Base-by-base conservation (phyloP, 2,329 filamentous ascomycete genomes). In the Blastomyces emzantsi region DNA sequence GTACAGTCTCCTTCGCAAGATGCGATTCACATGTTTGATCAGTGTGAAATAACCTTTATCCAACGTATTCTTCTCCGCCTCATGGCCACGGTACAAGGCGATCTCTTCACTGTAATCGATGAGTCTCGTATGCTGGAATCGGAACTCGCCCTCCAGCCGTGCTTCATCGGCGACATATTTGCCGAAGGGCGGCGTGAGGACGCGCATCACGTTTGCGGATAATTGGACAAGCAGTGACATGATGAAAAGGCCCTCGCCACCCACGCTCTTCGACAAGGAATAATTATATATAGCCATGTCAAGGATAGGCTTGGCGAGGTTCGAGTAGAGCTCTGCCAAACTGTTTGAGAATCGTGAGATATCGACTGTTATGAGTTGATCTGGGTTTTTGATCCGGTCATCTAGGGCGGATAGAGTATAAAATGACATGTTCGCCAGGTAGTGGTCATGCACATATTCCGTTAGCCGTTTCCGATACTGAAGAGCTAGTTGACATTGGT, bases 31-130 rank as follows among this genome's bases (percentile, higher is more conserved):
- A 77, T 99, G 94, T 78, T 97, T 97, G 80, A 99, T 99, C 47
- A 99, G 82, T 1, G 94, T 99, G 73, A 99, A 99, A 77, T 99
- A 99, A 19, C 94, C 93, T 79, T 97, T 97, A 77, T 99, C 94
- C 62, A 99, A 81, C 0, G 90, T 95, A 74, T 97, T 91, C 75
- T 97, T 97, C 76, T 99, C 94, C 13, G 90, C 92, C 70, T 93
- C 89, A 70, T 97, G 92, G 30, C 94, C 94, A 57, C 87, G 85
- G 72, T 97, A 97, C 9, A 99, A 80, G 1, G 94, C 94, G 4
- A 99, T 85, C 75, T 99, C 94, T 74, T 99, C 94, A 73, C 89
- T 91, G 74, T 97, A 93, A 75, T 99, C 93, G 71, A 99, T 97
- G 56, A 99, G 81, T 62, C 94, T 84, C 2, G 91, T 94, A 78